These are phyloP conservation scores for Leccinum rimulosum DNA, from an alignment of 768 basidiomycete genomes.

Conservation along the genomic window DNA sequence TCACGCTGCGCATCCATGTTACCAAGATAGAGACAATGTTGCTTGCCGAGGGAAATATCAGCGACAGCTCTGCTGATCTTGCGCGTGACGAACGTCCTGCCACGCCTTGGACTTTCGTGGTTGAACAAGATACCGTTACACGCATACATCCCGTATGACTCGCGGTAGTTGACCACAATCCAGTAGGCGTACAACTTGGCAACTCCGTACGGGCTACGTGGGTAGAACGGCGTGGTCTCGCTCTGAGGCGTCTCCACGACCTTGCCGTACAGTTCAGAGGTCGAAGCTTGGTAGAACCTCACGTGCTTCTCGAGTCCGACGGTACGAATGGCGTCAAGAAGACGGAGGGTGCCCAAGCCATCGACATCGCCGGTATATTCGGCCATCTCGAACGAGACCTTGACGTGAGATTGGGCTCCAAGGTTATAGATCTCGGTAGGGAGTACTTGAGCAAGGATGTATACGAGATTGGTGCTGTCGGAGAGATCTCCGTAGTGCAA, in stretches of 20 bases:
- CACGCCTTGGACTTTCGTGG: constrained; percentile 94
- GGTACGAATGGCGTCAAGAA: constrained; percentile 94
- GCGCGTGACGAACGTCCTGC: constrained; percentile 93
- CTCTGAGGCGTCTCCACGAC: constrained; percentile 94
- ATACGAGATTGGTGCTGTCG: constrained; percentile 96
- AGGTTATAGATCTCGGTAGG: constrained; percentile 98
- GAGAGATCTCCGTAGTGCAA: constrained; percentile 91
- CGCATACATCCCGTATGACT: constrained; percentile 95
- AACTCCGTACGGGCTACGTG: constrained; percentile 94
- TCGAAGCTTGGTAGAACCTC: constrained; percentile 97
- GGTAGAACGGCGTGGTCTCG: constrained; percentile 97
- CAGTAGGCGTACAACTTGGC: constrained; percentile 93
- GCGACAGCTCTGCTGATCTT: constrained; percentile 93
- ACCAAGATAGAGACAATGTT: constrained; percentile 87
- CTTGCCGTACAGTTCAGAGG: constrained; percentile 96
- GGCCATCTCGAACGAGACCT: constrained; percentile 99
- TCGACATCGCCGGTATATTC: constrained; percentile 99
- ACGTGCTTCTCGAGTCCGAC: constrained; percentile 92
- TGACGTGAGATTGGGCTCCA: constrained; percentile 97
- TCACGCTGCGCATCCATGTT: constrained; percentile 95
- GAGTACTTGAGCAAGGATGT: constrained; percentile 91
- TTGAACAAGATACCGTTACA: constrained; percentile 98
- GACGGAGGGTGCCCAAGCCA: constrained; percentile 89
- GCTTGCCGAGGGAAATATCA: constrained; percentile 88
- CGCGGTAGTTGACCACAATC: constrained; percentile 90